These are phyloP conservation scores for Starmerella potacharoeniae DNA, from an alignment of 805 yeast species.

Conservation along the genomic window DNA sequence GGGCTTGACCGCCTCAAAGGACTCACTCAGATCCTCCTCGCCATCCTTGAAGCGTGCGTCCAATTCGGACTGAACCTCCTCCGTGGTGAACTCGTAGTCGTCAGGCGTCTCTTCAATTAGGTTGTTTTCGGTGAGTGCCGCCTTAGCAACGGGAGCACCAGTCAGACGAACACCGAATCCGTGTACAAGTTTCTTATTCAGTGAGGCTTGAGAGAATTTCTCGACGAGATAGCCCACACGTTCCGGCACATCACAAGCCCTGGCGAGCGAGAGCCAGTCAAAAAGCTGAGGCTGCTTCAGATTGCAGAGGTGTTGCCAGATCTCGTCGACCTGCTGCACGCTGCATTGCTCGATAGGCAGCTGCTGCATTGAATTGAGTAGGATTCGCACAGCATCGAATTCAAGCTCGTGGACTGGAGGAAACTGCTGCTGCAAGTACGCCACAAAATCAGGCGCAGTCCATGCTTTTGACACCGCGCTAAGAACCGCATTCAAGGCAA, in stretches of 20 bases:
- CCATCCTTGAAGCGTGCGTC: not conserved
- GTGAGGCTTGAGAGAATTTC: not conserved
- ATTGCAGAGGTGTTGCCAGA: conserved; percentile 16
- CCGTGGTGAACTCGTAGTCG: not conserved
- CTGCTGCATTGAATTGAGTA: conserved; percentile 15
- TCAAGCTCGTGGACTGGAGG: not conserved
- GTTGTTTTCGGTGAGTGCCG: not conserved
- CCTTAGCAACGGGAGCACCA: conserved; percentile 2
- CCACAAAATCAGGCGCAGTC: conserved; percentile 16
- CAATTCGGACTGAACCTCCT: conserved; percentile 1
- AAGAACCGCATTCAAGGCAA: conserved; percentile 17
- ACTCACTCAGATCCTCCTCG: not conserved
- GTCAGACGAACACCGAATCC: not conserved
- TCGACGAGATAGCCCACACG: conserved; percentile 12
- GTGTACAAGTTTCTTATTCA: not conserved
- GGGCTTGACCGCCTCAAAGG: no score
- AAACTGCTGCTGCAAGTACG: conserved; percentile 12
- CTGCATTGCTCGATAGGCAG: conserved; percentile 7
- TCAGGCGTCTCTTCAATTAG: not conserved
- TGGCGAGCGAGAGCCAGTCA: conserved; percentile 21
- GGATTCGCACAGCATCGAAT: conserved; percentile 20
- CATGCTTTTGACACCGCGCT: conserved; percentile 18
- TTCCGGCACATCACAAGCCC: conserved; percentile 19
- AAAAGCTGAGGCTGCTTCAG: conserved; percentile 15
- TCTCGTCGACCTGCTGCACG: conserved; percentile 5